phyloP scores from a whole-genome alignment of 2,329 filamentous ascomycete species.

The Botrytis galanthina region DNA sequence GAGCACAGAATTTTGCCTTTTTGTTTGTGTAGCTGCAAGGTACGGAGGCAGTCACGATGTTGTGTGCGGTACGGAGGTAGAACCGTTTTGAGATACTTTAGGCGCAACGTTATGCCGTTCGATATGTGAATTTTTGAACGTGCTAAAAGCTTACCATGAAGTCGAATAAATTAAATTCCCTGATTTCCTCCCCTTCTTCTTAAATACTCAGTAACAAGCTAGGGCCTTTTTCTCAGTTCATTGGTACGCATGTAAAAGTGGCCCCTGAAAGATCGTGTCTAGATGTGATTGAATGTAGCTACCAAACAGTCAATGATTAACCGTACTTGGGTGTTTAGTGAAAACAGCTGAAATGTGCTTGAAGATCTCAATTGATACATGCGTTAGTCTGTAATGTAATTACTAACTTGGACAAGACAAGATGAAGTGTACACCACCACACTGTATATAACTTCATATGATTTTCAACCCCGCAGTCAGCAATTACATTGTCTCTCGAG shows the following conservation, averaged over 20 bases:
- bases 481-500: no score
- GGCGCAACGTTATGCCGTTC: neutral
- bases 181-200: neutral
- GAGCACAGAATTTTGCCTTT: neutral
- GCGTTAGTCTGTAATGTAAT: neutral
- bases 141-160: neutral
- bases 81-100: slow-evolving; percentile 3
- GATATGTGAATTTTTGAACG: neutral
- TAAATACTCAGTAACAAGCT: neutral
- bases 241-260: slow-evolving; percentile 11
- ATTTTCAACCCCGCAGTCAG: neutral
- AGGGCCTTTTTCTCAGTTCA: slow-evolving; percentile 6
- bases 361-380: neutral
- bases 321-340: neutral
- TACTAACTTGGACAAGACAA: neutral
- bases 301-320: neutral
- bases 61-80: neutral
- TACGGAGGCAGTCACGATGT: slow-evolving; percentile 19
- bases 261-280: slow-evolving; percentile 10
- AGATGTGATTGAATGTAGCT: slow-evolving; percentile 6
- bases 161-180: neutral
- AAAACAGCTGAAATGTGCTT: neutral
- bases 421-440: neutral
- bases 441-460: neutral
- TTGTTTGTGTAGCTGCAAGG: slow-evolving; percentile 15